Percentiles rank a stretch among this genome's conserved stretches.
These are phyloP conservation scores for Chaetomium strumarium DNA, from an alignment of 2,329 filamentous ascomycete species.

Conservation along the genomic window DNA sequence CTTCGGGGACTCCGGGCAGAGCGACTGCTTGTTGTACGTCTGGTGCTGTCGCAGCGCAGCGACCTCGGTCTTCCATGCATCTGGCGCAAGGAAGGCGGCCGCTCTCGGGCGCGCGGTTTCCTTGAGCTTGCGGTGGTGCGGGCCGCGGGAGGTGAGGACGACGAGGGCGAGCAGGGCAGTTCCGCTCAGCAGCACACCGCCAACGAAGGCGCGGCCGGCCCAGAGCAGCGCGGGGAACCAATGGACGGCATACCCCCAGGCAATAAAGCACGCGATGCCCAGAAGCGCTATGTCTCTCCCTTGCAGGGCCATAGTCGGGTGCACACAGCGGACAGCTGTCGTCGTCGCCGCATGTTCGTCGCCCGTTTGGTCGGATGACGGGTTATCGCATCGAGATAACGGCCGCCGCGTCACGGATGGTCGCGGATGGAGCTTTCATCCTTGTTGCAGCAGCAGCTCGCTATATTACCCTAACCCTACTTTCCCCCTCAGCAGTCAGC, in stretches of 20 bases:
- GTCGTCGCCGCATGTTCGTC: constrained; percentile 30
- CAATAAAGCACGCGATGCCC: constrained; percentile 66
- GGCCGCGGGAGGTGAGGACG: constrained; percentile 54
- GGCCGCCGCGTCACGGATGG: not conserved
- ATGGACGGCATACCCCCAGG: constrained; percentile 80
- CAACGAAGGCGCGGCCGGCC: constrained; percentile 75
- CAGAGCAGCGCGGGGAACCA: constrained; percentile 80
- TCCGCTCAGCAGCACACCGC: constrained; percentile 57
- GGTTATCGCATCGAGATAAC: not conserved
- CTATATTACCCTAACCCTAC: not conserved
- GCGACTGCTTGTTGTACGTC: constrained; percentile 59
- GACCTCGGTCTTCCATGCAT: constrained; percentile 65
- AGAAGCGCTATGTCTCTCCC: constrained; percentile 66
- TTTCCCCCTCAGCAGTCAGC: no score
- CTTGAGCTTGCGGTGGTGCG: constrained; percentile 35
- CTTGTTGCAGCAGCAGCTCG: not conserved
- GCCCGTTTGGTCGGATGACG: not conserved
- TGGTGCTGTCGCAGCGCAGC: constrained; percentile 59
- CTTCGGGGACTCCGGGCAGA: constrained; percentile 70
- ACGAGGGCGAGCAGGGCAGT: constrained; percentile 50
- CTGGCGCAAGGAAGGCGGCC: constrained; percentile 54
- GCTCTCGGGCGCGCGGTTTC: constrained; percentile 39
- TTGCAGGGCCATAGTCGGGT: constrained; percentile 60
- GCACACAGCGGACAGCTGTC: constrained; percentile 28
- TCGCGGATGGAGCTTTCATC: not conserved